Conservation (phyloP, 2,329 filamentous ascomycete genomes). For the Pseudomassariella vexata region DNA sequence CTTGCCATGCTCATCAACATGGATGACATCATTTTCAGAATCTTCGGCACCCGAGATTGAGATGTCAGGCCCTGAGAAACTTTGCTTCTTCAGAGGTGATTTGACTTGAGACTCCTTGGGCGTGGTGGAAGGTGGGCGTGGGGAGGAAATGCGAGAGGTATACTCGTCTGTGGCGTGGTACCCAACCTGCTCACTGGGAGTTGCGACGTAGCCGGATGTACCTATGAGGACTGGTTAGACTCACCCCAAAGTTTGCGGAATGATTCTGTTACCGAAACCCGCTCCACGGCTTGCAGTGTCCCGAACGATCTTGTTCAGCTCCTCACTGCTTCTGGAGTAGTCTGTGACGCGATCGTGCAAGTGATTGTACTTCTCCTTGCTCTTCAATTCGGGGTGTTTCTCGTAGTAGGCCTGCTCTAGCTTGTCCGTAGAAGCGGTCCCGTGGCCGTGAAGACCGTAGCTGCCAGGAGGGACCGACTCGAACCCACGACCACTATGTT, state of each 20-base stretch:
- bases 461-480: slow-evolving; percentile 72
- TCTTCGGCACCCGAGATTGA: slow-evolving; percentile 25
- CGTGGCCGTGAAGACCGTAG: slow-evolving; percentile 89
- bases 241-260: slow-evolving; percentile 21
- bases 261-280: slow-evolving; percentile 41
- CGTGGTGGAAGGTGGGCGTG: slow-evolving; percentile 43
- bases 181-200: slow-evolving; percentile 85
- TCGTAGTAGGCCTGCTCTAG: slow-evolving; percentile 90
- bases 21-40: slow-evolving; percentile 60
- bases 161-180: slow-evolving; percentile 86
- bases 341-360: slow-evolving; percentile 56
- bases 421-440: slow-evolving; percentile 67
- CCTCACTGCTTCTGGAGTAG: slow-evolving; percentile 82
- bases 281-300: slow-evolving; percentile 55
- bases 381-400: slow-evolving; percentile 78
- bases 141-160: slow-evolving; percentile 68
- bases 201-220: slow-evolving; percentile 58
- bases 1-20: slow-evolving; percentile 63
- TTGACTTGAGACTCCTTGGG: slow-evolving; percentile 28
- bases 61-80: slow-evolving; percentile 16
- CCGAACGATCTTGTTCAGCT: slow-evolving; percentile 84
- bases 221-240: slow-evolving; percentile 43
- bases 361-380: slow-evolving; percentile 62
- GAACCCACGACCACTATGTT: slow-evolving; percentile 61
- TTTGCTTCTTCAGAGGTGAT: slow-evolving; percentile 25